Evolutionary conservation across 1,139 yeast species (phyloP), one percentile per base, ranked within the genome.

Genomic region (Geotrichum candidum): DNA sequence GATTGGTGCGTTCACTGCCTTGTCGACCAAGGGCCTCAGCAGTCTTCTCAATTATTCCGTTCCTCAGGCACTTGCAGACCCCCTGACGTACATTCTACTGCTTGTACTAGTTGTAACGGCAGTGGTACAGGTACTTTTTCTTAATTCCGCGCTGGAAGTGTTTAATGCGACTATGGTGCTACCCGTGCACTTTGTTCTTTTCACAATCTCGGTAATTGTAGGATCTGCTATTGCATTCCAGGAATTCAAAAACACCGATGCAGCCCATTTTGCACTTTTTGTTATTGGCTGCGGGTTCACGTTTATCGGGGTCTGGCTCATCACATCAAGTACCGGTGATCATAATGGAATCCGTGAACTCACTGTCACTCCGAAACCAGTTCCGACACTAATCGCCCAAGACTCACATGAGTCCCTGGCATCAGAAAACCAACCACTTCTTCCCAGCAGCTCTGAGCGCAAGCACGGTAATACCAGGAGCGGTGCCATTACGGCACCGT

Each of bases 161-260:
- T 78, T 77, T 61, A 76, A 76, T 22, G 76, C 80, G 3, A 77
- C 81, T 31, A 71, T 75, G 10, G 82, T 80, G 3, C 77, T 80
- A 6, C 83, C 83, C 0, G 74, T 78, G 48, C 82, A 79, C 66
- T 80, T 79, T 68, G 79, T 76, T 10, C 72, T 78, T 29, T 80
- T 80, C 69, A 78, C 81, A 0, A 64, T 76, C 9, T 73, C 79
- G 1, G 80, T 78, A 5, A 73, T 77, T 50, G 56, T 73, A 6
- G 80, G 79, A n/a, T 78, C 81, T 0, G 77, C 76, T 23, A 66
- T 77, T 9, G 71, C 77, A 5, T 78, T 77, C 64, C 72, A 73
- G 33, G 81, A 78, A 60, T 78, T 79, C 61, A 73, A 73, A 10
- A 66, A 70, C 51, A 68, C 69, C 53, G 64, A 72, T 7, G 38